phyloP scores from a whole-genome alignment of 129 eudicot genomes.

The Apium graveolens region DNA sequence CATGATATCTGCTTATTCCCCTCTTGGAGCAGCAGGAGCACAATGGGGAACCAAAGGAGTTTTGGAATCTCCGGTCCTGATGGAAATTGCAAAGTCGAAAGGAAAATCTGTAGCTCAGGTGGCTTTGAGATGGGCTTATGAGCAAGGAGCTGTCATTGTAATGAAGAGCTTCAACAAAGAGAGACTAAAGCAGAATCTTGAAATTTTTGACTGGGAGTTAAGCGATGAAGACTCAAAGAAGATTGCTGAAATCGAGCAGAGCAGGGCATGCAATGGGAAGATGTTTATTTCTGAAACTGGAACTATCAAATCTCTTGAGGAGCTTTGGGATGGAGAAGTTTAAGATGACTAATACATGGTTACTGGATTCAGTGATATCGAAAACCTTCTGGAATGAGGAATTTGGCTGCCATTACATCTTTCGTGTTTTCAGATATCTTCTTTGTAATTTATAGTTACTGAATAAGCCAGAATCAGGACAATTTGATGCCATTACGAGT shows the following conservation, averaged over 20 bases:
- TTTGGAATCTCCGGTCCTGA: slow-evolving; percentile 12
- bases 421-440: not conserved
- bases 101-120: slow-evolving; percentile 29
- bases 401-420: not conserved
- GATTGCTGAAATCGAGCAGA: slow-evolving; percentile 14
- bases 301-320: not conserved
- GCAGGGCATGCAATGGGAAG: not conserved
- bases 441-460: not conserved
- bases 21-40: slow-evolving; percentile 18
- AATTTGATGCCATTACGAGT: too few relatives aligned
- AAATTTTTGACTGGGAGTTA: slow-evolving; percentile 15
- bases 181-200: slow-evolving; percentile 23
- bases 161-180: slow-evolving; percentile 28
- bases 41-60: slow-evolving; percentile 10
- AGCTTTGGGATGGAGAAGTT: slow-evolving; percentile 6
- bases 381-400: not conserved
- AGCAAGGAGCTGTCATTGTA: slow-evolving; percentile 23
- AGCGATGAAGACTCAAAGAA: slow-evolving; percentile 10
- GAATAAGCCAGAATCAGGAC: too few relatives aligned
- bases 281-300: not conserved
- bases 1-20: slow-evolving; percentile 13
- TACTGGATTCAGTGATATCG: not conserved
- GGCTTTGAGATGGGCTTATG: slow-evolving; percentile 22
- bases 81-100: slow-evolving; percentile 17
- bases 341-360: not conserved